These are phyloP conservation scores for Antrodiella citrinella DNA, from an alignment of 768 basidiomycete species.

Conservation along the genomic window DNA sequence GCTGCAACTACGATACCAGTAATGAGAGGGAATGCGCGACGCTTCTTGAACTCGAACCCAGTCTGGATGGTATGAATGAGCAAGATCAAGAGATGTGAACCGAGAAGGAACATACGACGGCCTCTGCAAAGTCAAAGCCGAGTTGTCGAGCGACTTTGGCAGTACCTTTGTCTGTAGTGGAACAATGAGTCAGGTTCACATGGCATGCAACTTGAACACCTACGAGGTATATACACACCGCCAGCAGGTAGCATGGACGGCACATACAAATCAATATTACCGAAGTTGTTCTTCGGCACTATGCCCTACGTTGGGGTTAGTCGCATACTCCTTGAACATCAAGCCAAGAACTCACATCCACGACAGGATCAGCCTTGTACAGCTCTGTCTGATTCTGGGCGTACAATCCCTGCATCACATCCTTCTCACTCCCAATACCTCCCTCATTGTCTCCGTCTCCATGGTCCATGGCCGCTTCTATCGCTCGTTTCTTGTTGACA, in stretches of 20 bases:
- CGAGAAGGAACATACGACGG: slow-evolving; percentile 61
- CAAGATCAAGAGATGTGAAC: slow-evolving; percentile 1
- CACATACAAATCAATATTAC: slow-evolving; percentile 94
- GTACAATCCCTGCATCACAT: slow-evolving; percentile 83
- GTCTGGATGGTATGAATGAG: slow-evolving; percentile 43
- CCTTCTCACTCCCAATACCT: slow-evolving; percentile 31
- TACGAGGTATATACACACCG: slow-evolving; percentile 85
- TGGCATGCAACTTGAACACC: slow-evolving; percentile 25
- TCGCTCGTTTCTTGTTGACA: slow-evolving; percentile 65
- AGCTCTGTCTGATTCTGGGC: slow-evolving; percentile 76
- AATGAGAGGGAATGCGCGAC: slow-evolving; percentile 76
- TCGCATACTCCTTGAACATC: slow-evolving; percentile 1
- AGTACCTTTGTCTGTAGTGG: slow-evolving; percentile 50
- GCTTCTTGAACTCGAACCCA: slow-evolving; percentile 94
- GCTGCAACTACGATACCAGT: slow-evolving; percentile 81
- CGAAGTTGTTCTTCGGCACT: slow-evolving; percentile 92
- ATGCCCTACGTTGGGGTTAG: slow-evolving; percentile 51
- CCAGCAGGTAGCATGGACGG: slow-evolving; percentile 91
- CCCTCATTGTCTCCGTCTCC: slow-evolving; percentile 29
- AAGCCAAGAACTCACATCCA: slow-evolving; percentile 52
- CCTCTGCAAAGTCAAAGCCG: slow-evolving; percentile 88
- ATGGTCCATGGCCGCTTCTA: slow-evolving; percentile 46
- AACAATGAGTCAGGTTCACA: not conserved
- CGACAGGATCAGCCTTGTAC: slow-evolving; percentile 71
- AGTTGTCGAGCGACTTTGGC: slow-evolving; percentile 85